A percentile compares a stretch with the other conserved stretches of the same genome.
phyloP scores from a whole-genome alignment of 208 protist genomes.

The Acanthamoeba lenticulata region DNA sequence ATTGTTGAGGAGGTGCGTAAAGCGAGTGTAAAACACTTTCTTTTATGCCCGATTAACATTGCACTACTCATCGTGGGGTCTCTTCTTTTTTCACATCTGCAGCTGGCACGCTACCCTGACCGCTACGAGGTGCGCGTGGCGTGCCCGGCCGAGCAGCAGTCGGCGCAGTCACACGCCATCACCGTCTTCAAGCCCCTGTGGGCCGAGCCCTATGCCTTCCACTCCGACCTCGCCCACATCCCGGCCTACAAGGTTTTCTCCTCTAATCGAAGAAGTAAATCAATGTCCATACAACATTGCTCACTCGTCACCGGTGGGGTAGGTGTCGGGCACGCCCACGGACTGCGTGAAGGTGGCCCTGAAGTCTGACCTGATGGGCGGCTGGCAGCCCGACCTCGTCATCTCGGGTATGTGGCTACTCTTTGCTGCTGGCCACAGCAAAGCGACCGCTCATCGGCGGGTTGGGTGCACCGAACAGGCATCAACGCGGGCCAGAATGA shows the following conservation, averaged over 20 bases:
- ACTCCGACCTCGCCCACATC: background rate
- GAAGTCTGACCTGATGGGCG: background rate
- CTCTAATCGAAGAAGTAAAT: too few species aligned
- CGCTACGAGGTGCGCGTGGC: background rate
- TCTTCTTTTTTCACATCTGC: background rate
- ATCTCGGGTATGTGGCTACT: background rate
- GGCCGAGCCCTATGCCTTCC: slow-evolving; percentile 14
- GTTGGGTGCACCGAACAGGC: background rate
- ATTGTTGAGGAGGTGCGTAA: slow-evolving; percentile 90
- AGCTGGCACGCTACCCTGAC: background rate
- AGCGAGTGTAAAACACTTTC: too few species aligned
- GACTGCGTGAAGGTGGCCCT: slow-evolving; percentile 4
- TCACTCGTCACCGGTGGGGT: too few species aligned
- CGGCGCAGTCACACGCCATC: background rate
- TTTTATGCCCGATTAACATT: background rate
- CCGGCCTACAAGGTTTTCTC: background rate
- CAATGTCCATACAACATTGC: too few species aligned
- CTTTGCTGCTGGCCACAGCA: too few species aligned
- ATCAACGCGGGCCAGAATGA: slow-evolving; percentile 25
- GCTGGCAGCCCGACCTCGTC: background rate
- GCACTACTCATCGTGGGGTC: background rate
- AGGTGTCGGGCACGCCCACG: background rate
- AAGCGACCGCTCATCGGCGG: too few species aligned
- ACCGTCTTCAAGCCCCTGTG: background rate
- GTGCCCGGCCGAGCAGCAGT: background rate